Conservation (phyloP, 495 filamentous ascomycete genomes). For the Thozetella sp. region DNA sequence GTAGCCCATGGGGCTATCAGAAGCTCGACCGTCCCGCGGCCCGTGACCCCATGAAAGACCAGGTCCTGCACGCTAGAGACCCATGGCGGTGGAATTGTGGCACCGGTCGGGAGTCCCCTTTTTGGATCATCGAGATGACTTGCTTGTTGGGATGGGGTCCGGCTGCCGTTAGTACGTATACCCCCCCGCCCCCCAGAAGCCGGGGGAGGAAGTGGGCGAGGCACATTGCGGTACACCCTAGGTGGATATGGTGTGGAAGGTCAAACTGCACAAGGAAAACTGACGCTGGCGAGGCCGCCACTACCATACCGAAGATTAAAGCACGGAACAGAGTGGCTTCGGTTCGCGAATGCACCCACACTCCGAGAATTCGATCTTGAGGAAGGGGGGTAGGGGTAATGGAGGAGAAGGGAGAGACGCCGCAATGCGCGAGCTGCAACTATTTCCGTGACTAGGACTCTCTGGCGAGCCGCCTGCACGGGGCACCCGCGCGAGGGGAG, state of each 20-base stretch:
- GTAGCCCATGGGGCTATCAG: slow-evolving; percentile 4
- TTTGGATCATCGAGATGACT: slow-evolving; percentile 20
- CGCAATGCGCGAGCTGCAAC: too few relatives aligned
- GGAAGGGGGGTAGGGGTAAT: too few relatives aligned
- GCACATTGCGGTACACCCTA: neutral
- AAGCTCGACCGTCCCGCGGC: slow-evolving; percentile 18
- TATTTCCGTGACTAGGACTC: too few relatives aligned
- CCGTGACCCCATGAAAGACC: slow-evolving; percentile 11
- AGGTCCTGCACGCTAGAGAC: slow-evolving; percentile 18
- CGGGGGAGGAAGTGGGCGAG: neutral
- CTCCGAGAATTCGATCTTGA: too few relatives aligned
- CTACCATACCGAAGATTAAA: neutral
- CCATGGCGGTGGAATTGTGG: slow-evolving; percentile 23
- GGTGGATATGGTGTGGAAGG: neutral
- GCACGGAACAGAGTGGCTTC: too few relatives aligned
- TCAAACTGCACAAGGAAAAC: neutral
- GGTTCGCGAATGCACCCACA: too few relatives aligned
- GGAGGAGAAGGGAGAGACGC: too few relatives aligned
- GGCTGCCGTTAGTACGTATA: neutral
- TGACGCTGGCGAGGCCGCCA: neutral
- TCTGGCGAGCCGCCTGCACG: too few relatives aligned
- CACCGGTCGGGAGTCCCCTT: slow-evolving; percentile 17
- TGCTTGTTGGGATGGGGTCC: slow-evolving; percentile 8
- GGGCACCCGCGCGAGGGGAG: neutral
- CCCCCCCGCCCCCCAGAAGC: neutral